Evolutionary conservation across 2,329 filamentous ascomycete genomes (phyloP), one percentile per base, ranked within the genome.

Genomic region (Neofusicoccum cordaticola): DNA sequence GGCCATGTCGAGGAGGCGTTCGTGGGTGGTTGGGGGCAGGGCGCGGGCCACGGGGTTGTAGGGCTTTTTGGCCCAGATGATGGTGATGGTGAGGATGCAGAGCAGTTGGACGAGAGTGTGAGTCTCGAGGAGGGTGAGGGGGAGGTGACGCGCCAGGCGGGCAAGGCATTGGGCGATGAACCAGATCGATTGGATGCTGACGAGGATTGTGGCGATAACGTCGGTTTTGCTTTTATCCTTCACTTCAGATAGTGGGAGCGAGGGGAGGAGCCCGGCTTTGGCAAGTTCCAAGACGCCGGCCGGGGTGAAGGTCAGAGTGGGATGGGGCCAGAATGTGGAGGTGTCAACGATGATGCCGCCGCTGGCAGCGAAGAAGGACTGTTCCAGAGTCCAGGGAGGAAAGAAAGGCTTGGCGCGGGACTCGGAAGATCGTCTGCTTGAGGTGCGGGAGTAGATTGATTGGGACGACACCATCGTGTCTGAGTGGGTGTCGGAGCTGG

Each of bases 181-280:
- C 77, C 78, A 81, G 3, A 66, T 65, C 0, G 77, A 75, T 63
- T 82, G 79, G 2, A 77, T 61, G 22, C 75, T 68, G 1, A 79
- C 75, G 2, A 82, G 53, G 0, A 66, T 45, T 17, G 70, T 72
- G 2, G 69, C 68, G 1, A 68, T 44, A 7, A 8, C 17, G 48
- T 73, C 67, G 5, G 70, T 67, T 65, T 72, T 73, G 27, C 66
- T 70, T 50, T 71, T 72, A 52, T 72, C 71, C 5, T 51, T 27
- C 0, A 71, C 57, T 8, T 53, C 57, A 1, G 56, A 66, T 39
- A 3, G 61, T 57, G 3, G 62, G 37, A 39, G 7, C 11, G 37
- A 9, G 3, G 70, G 71, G 2, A 72, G 64, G 3, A 71, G 37
- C 19, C 66, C 68, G 4, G 65, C 62, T 7, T 61, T 56, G 2